Base-by-base conservation (phyloP, 495 filamentous ascomycete genomes). In the Podospora australis region DNA sequence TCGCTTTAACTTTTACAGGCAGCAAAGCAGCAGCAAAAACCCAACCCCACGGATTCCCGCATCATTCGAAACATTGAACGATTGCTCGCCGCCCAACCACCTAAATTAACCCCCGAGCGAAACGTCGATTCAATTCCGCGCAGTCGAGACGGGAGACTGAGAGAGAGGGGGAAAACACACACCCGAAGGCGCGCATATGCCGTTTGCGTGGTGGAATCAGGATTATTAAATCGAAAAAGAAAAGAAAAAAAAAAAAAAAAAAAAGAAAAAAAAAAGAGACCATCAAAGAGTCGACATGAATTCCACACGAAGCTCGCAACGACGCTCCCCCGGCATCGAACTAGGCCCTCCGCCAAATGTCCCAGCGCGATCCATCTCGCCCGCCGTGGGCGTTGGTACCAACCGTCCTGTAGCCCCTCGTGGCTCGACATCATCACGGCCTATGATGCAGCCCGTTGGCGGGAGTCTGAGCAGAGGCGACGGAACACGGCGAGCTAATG, bases 241-340 rank as follows among this genome's bases (percentile, higher is more conserved):
- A 11, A 20, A 40, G 21, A 20, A 39, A 17, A 17, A 39, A 39
- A 13, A 39, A 39, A 39, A 17, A 17, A 14, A 9, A 39, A 40
- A 4, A 40, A 3, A 1, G 26, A 41, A 16, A 38, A 14, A 13
- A 16, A 13, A 11, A 6, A 41, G 39, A 21, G 26, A 40, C 5
- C n/a, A 17, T 9, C 9, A 40, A 41, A 41, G 39, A 43, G 11
- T 14, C 43, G 39, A 48, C 17, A 73, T 73, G 69, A 72, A 70
- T 54, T 57, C 62, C 29, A 57, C 68, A 44, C 59, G 55, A 32
- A 50, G 57, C 6, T 66, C 69, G 49, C 71, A 75, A 50, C 67
- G 75, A 38, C 66, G 73, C 53, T 76, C 75, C 42, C 75, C 75
- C 16, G 70, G 64, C 29, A 67, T 66, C 21, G 73, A 77, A 21